Evolutionary conservation across 805 yeast genomes (phyloP).

Genomic region (Candida ulmi): DNA sequence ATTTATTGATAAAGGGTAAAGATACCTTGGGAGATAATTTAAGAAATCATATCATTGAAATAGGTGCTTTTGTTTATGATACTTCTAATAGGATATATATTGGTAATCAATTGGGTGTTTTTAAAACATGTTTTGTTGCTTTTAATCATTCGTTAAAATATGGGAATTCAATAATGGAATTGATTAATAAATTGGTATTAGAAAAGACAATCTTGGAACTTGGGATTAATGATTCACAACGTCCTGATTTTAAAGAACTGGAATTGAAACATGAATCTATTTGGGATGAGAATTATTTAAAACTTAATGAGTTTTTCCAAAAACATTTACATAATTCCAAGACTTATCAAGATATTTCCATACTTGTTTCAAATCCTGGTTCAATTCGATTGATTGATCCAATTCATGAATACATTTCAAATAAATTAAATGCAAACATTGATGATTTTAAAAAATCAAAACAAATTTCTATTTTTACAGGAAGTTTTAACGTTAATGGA

Average conservation of each 20-base stretch:
- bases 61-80: slow-evolving; percentile 83
- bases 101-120: slow-evolving; percentile 85
- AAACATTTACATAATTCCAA: slow-evolving; percentile 20
- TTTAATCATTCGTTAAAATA: background rate
- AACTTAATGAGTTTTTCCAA: slow-evolving; percentile 70
- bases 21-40: slow-evolving; percentile 45
- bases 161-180: background rate
- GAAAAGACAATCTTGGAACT: slow-evolving; percentile 36
- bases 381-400: slow-evolving; percentile 85
- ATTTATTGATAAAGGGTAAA: slow-evolving; percentile 30
- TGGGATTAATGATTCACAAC: background rate
- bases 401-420: slow-evolving; percentile 73
- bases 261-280: slow-evolving; percentile 73
- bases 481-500: slow-evolving; percentile 87
- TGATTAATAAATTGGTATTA: slow-evolving; percentile 66
- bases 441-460: slow-evolving; percentile 54
- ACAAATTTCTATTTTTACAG: slow-evolving; percentile 64
- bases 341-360: background rate
- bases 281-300: slow-evolving; percentile 94
- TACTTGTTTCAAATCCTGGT: background rate
- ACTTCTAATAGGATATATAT: slow-evolving; percentile 48
- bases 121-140: slow-evolving; percentile 74
- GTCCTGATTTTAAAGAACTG: slow-evolving; percentile 45
- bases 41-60: slow-evolving; percentile 62
- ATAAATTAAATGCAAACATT: slow-evolving; percentile 39